Percentiles rank a stretch among this genome's conserved stretches.
These are phyloP conservation scores for Calonectria pseudoturangicola DNA, from an alignment of 2,329 filamentous ascomycete genomes.

Conservation along the genomic window DNA sequence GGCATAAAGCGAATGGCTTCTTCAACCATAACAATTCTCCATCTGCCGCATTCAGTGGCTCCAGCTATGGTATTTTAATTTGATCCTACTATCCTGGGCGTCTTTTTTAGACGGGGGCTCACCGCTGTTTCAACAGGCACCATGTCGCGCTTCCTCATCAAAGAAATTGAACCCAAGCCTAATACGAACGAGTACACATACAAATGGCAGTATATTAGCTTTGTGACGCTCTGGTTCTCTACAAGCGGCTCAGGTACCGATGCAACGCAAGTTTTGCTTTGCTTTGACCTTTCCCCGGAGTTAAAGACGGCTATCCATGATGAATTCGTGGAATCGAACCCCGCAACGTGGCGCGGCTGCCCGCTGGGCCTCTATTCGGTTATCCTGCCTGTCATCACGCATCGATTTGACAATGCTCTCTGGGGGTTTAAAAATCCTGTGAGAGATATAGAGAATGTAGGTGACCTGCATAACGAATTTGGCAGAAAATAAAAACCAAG, in stretches of 20 bases:
- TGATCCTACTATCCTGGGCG: too few relatives aligned
- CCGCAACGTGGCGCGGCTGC: not conserved
- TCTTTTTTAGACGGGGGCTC: not conserved
- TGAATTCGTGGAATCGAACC: not conserved
- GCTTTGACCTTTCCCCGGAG: not conserved
- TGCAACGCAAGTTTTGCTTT: slow-evolving; percentile 4
- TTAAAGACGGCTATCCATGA: not conserved
- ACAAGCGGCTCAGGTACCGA: not conserved
- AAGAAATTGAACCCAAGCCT: not conserved
- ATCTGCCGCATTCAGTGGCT: not conserved
- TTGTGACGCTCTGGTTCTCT: not conserved
- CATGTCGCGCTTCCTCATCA: slow-evolving; percentile 6
- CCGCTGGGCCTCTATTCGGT: slow-evolving; percentile 1
- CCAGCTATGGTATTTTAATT: not conserved
- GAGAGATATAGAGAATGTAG: not conserved
- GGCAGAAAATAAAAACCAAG: not conserved
- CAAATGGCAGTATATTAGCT: slow-evolving; percentile 14
- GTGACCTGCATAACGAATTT: not conserved
- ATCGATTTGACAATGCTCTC: not conserved
- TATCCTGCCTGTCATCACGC: not conserved
- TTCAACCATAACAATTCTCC: not conserved
- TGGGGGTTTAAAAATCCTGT: not conserved
- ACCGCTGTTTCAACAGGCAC: not conserved
- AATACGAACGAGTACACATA: not conserved
- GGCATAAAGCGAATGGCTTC: not conserved